Conservation (phyloP, 495 filamentous ascomycete genomes). For the Tuber magnatum region DNA sequence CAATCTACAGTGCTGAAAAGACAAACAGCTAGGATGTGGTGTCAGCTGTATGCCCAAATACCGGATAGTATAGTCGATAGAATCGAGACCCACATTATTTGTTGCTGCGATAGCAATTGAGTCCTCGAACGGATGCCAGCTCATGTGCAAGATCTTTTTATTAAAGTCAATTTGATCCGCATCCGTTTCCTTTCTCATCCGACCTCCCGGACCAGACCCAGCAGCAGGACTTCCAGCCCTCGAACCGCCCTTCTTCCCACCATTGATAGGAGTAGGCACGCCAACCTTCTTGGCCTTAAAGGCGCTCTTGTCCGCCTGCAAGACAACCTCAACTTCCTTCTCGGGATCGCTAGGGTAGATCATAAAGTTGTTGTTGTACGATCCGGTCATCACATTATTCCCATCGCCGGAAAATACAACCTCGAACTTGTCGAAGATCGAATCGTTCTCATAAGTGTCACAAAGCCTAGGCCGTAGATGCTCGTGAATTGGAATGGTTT, state of each 20-base stretch:
- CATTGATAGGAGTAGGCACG: slow-evolving; percentile 93
- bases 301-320: slow-evolving; percentile 96
- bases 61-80: slow-evolving; percentile 1
- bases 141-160: slow-evolving; percentile 99
- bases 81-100: slow-evolving; percentile 74
- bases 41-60: slow-evolving; percentile 16
- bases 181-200: slow-evolving; percentile 98
- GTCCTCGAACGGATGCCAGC: slow-evolving; percentile 99
- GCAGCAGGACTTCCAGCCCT: slow-evolving; percentile 84
- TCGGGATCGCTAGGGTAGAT: slow-evolving; percentile 95
- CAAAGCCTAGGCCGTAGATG: slow-evolving; percentile 89
- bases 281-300: slow-evolving; percentile 99
- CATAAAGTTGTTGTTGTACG: slow-evolving; percentile 99
- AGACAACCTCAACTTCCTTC: slow-evolving; percentile 91
- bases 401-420: slow-evolving; percentile 97
- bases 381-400: slow-evolving; percentile 98
- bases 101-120: slow-evolving; percentile 99
- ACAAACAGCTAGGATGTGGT: slow-evolving; percentile 70
- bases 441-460: slow-evolving; percentile 98
- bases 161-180: slow-evolving; percentile 99
- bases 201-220: slow-evolving; percentile 68
- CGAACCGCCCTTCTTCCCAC: slow-evolving; percentile 71
- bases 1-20: slow-evolving; percentile 83
- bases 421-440: slow-evolving; percentile 99
- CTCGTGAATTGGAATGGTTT: slow-evolving; percentile 98